phyloP scores from a whole-genome alignment of 352 stramenopile species.

The Phytophthora syringae region DNA sequence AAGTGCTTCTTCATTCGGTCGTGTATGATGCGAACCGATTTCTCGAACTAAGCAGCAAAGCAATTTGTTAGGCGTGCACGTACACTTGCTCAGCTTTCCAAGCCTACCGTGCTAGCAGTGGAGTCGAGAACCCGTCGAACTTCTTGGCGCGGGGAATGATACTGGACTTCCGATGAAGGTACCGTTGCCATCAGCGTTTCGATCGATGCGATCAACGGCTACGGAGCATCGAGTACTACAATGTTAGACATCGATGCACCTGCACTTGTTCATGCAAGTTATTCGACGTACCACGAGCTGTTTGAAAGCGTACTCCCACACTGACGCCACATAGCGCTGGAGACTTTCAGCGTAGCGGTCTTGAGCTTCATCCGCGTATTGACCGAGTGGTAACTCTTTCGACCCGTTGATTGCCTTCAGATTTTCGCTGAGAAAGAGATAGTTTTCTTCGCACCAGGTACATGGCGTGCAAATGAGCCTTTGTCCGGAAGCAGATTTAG shows the following conservation, averaged over 20 bases:
- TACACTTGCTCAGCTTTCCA: not conserved
- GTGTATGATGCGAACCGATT: slow-evolving; percentile 70
- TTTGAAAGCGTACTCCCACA: slow-evolving; percentile 79
- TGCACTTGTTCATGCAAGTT: not conserved
- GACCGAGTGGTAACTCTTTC: slow-evolving; percentile 51
- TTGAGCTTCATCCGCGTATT: slow-evolving; percentile 56
- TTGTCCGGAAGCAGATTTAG: not conserved
- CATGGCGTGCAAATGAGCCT: not conserved
- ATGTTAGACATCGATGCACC: not conserved
- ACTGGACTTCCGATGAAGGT: slow-evolving; percentile 68
- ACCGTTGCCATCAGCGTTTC: slow-evolving; percentile 61
- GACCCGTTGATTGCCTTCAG: slow-evolving; percentile 54
- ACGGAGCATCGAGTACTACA: not conserved
- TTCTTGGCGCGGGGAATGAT: slow-evolving; percentile 68
- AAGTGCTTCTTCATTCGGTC: slow-evolving; percentile 84
- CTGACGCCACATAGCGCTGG: slow-evolving; percentile 58
- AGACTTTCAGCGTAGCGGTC: slow-evolving; percentile 51
- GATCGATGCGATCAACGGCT: slow-evolving; percentile 65
- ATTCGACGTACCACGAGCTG: slow-evolving; percentile 47
- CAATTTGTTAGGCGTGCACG: not conserved
- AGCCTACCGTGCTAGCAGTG: slow-evolving; percentile 42
- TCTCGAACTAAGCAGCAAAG: slow-evolving; percentile 58
- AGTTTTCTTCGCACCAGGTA: slow-evolving; percentile 58
- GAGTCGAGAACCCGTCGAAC: slow-evolving; percentile 58
- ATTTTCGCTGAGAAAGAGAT: slow-evolving; percentile 64